Conservation (phyloP, 176 grass and related monocot species). For the Miscanthus lutarioriparius region DNA sequence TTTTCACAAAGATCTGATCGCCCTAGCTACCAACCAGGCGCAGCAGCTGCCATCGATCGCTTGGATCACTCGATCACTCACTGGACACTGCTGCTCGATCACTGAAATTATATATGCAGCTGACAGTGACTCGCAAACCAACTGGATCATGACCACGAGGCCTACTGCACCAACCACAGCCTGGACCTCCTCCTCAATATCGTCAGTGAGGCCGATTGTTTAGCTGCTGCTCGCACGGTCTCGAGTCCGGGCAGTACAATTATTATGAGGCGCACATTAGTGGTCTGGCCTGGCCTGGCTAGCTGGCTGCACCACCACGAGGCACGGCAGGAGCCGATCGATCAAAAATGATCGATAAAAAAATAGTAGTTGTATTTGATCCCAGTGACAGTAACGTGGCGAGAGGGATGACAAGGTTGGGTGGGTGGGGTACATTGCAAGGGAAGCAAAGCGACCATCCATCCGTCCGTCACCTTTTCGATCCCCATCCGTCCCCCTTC, state of each 20-base stretch:
- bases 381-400: conserved; percentile 25
- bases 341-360: not conserved
- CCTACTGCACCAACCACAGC: conserved; percentile 26
- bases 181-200: conserved; percentile 31
- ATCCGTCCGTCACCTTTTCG: conserved; percentile 5
- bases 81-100: not conserved
- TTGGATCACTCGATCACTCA: not conserved
- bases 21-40: not conserved
- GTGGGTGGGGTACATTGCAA: conserved; percentile 60
- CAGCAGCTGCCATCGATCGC: not conserved
- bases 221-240: not conserved
- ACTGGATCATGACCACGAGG: conserved; percentile 19
- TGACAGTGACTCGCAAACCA: conserved; percentile 41
- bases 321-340: not conserved
- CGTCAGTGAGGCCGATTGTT: not conserved
- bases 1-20: not conserved
- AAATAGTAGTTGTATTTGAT: conserved; percentile 1
- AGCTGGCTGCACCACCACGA: not conserved
- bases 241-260: conserved; percentile 32
- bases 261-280: not conserved
- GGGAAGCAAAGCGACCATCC: conserved; percentile 56
- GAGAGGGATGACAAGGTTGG: conserved; percentile 35
- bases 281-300: not conserved
- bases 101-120: not conserved
- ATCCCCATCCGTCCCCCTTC: not conserved